These are phyloP conservation scores for Metschnikowia aberdeeniae DNA, from an alignment of 805 yeast genomes.

Conservation along the genomic window DNA sequence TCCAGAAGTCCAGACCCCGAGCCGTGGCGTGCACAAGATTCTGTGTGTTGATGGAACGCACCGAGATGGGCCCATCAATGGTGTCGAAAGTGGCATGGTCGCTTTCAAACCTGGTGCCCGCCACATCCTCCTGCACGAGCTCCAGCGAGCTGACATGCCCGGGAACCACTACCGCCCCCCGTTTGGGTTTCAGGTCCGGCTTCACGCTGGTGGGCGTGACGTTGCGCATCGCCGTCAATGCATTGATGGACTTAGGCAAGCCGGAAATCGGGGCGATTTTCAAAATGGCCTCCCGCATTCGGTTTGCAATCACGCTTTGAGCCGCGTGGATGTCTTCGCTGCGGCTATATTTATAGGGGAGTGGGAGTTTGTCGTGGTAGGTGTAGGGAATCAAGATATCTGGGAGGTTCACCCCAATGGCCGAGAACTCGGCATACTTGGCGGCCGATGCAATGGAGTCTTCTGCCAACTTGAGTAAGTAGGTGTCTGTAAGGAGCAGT, in stretches of 20 bases:
- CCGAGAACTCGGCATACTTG: constrained; percentile 34
- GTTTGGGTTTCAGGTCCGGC: constrained; percentile 19
- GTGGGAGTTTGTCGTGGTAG: constrained; percentile 35
- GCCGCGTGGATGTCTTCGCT: constrained; percentile 33
- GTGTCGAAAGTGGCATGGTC: constrained; percentile 26
- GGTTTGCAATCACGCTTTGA: constrained; percentile 40
- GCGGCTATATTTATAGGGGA: constrained; percentile 30
- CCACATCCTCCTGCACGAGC: constrained; percentile 36
- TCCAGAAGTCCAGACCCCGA: constrained; percentile 69
- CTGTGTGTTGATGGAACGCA: constrained; percentile 26
- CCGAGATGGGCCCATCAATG: constrained; percentile 40
- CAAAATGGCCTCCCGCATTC: constrained; percentile 71
- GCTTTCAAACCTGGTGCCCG: constrained; percentile 33
- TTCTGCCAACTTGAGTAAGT: constrained; percentile 33
- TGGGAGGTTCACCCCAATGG: constrained; percentile 41
- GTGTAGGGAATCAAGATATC: constrained; percentile 39
- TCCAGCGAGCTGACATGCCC: constrained; percentile 35
- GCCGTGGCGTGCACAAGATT: constrained; percentile 26
- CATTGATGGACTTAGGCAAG: constrained; percentile 79
- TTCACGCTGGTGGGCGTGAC: constrained; percentile 53
- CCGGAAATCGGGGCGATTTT: constrained; percentile 81
- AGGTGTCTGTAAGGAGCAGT: constrained; percentile 29
- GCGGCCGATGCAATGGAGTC: constrained; percentile 38
- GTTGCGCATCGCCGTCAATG: constrained; percentile 58
- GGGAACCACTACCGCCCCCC: constrained; percentile 28